phyloP scores from a whole-genome alignment of 2,329 filamentous ascomycete species.

The Pyrenophora tritici-repentis region DNA sequence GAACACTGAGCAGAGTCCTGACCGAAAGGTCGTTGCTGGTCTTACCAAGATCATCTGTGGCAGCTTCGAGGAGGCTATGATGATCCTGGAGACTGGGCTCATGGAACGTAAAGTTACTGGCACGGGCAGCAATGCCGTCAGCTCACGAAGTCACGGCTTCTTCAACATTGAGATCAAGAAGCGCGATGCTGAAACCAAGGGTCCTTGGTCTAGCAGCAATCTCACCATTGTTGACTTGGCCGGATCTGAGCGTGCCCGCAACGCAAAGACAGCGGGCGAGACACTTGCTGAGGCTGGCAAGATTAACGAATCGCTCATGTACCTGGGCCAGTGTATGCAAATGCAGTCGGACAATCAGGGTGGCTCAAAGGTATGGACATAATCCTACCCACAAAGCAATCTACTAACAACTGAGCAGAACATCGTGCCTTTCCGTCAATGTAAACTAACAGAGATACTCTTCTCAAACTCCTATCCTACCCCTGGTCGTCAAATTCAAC shows the following conservation, averaged over 20 bases:
- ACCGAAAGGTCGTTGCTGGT: slow-evolving; percentile 93
- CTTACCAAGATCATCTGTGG: slow-evolving; percentile 88
- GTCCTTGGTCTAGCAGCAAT: slow-evolving; percentile 74
- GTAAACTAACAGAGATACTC: slow-evolving; percentile 59
- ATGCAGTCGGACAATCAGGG: slow-evolving; percentile 83
- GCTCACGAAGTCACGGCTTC: slow-evolving; percentile 92
- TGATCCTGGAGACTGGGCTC: slow-evolving; percentile 87
- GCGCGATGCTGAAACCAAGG: slow-evolving; percentile 61
- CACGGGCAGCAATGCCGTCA: slow-evolving; percentile 90
- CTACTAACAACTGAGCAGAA: slow-evolving; percentile 26
- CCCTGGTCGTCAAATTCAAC: slow-evolving; percentile 52
- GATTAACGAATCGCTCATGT: slow-evolving; percentile 99
- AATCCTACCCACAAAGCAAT: background rate
- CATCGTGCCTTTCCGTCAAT: slow-evolving; percentile 74
- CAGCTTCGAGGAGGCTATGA: slow-evolving; percentile 79
- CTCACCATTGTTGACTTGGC: slow-evolving; percentile 91
- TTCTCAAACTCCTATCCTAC: slow-evolving; percentile 58
- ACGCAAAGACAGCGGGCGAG: slow-evolving; percentile 90
- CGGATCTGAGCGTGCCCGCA: slow-evolving; percentile 89
- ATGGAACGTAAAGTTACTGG: slow-evolving; percentile 86
- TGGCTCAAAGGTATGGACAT: slow-evolving; percentile 68
- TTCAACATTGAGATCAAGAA: slow-evolving; percentile 96
- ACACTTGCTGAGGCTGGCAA: slow-evolving; percentile 95
- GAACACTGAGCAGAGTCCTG: slow-evolving; percentile 81
- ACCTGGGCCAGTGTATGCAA: slow-evolving; percentile 93